These are phyloP conservation scores for Mucor racemosus DNA, from an alignment of 371 early-diverging fungal species.

Conservation along the genomic window DNA sequence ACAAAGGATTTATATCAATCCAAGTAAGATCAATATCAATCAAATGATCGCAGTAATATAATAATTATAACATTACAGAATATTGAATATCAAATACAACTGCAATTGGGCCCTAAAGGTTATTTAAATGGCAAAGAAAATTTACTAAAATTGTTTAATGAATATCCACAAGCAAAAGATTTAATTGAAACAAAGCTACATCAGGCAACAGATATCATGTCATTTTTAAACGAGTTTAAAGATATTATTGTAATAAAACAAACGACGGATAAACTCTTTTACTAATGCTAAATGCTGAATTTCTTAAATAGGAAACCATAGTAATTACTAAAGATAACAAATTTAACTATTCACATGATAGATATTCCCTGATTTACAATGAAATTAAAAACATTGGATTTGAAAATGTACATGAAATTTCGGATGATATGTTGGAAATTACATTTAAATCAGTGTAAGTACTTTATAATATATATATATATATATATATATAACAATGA, in stretches of 20 bases:
- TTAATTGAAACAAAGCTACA: slow-evolving; percentile 11
- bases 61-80: neutral
- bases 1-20: slow-evolving; percentile 45
- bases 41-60: no score
- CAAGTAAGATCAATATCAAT: slow-evolving; percentile 25
- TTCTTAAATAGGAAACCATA: neutral
- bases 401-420: slow-evolving; percentile 28
- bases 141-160: neutral
- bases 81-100: slow-evolving; percentile 10
- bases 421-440: slow-evolving; percentile 27
- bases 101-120: slow-evolving; percentile 13
- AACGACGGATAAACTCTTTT: neutral
- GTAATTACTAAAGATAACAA: neutral
- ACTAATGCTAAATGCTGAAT: neutral
- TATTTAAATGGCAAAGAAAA: slow-evolving; percentile 9
- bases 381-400: slow-evolving; percentile 32
- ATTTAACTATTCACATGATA: slow-evolving; percentile 9
- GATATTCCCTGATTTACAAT: slow-evolving; percentile 20
- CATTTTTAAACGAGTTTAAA: slow-evolving; percentile 44
- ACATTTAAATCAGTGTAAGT: slow-evolving; percentile 22
- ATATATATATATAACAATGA: neutral
- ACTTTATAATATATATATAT: no score
- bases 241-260: slow-evolving; percentile 30
- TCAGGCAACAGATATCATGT: slow-evolving; percentile 28
- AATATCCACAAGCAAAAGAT: neutral